Percentiles rank a stretch among this genome's conserved stretches.
Evolutionary conservation across 106 monocot species (phyloP).

Genomic region (Allium fistulosum): DNA sequence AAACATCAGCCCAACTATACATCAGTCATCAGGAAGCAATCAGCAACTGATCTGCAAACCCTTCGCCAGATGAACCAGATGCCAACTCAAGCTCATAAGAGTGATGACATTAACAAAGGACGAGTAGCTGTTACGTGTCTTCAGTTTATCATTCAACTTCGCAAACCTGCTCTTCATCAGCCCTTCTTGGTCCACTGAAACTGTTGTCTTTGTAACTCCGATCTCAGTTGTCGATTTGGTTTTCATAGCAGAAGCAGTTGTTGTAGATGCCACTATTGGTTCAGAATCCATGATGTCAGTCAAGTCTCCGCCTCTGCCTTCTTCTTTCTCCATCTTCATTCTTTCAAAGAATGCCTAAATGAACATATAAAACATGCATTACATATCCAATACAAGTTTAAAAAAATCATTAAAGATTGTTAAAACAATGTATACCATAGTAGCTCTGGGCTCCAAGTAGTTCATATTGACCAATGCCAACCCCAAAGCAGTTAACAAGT

Average conservation of each 20-base stretch:
- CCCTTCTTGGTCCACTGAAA: conserved; percentile 8
- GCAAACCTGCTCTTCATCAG: conserved; percentile 17
- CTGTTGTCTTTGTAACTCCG: conserved; percentile 9
- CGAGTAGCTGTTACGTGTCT: conserved; percentile 59
- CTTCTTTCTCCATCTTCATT: conserved; percentile 83
- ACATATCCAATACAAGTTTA: no score
- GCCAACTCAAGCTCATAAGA: conserved; percentile 73
- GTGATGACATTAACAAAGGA: conserved; percentile 54
- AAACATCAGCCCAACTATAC: no score
- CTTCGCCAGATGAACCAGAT: conserved; percentile 53
- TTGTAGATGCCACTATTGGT: conserved; percentile 6
- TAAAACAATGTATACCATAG: conserved; percentile 27
- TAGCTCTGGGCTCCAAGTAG: conserved; percentile 69
- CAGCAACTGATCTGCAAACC: conserved; percentile 8
- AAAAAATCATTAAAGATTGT: no score
- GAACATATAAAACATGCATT: neutral
- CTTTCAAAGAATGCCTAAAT: conserved; percentile 59
- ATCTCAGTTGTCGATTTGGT: neutral
- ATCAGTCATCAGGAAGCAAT: neutral
- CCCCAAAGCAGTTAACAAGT: conserved; percentile 35
- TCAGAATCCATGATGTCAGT: conserved; percentile 18
- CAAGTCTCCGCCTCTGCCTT: conserved; percentile 58
- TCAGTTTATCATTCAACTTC: conserved; percentile 42
- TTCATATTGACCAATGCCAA: conserved; percentile 52
- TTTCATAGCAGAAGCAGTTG: conserved; percentile 5